Base-by-base conservation (phyloP, 192 early-diverging fungal genomes). In the Endogone sp. region DNA sequence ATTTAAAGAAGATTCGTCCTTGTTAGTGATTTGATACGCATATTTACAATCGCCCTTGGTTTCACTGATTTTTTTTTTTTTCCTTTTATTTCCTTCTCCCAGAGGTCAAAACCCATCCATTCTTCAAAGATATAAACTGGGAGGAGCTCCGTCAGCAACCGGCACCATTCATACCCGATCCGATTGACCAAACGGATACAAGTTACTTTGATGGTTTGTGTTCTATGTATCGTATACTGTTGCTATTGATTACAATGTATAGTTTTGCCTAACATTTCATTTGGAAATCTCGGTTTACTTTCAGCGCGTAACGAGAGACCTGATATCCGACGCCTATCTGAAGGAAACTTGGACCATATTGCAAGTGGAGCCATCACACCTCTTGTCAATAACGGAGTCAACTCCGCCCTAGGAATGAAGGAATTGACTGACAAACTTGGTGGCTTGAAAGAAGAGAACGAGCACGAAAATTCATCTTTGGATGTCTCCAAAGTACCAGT, bases 201-300 rank as follows among this genome's bases (percentile, higher is more conserved):
- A 94, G 93, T 70, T 97, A 97, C 75, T 96, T 96, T 83, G 93
- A 94, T 67, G 84, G 89, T 90, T 79, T 20, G 44, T 21, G 30
- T 20, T 10, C 1, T 1, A 2, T 3, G 11, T 3, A 3, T 29
- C 8, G 3, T 4, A 3, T 37, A 49, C 3, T 27, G 29, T 31
- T 22, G 27, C 11, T 31, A 22, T 83, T n/a, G 25, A 29, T 3
- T 74, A 29, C 22, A 4, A 23, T 3, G 68, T 21, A 29, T 30
- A 49, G 23, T 60, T n/a, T n/a, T n/a, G n/a, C n/a, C n/a, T n/a
- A 49, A 1, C 37, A 11, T 9, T 49, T 83, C 60, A 13, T 70
- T 62, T 22, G 20, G 11, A 29, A 59, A 49, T 21, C 24, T 3
- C n/a, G 22, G 13, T 69, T 22, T 62, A 24, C 23, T 67, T 0